Conservation (phyloP, 2,329 filamentous ascomycete genomes). For the Trichothecium roseum region DNA sequence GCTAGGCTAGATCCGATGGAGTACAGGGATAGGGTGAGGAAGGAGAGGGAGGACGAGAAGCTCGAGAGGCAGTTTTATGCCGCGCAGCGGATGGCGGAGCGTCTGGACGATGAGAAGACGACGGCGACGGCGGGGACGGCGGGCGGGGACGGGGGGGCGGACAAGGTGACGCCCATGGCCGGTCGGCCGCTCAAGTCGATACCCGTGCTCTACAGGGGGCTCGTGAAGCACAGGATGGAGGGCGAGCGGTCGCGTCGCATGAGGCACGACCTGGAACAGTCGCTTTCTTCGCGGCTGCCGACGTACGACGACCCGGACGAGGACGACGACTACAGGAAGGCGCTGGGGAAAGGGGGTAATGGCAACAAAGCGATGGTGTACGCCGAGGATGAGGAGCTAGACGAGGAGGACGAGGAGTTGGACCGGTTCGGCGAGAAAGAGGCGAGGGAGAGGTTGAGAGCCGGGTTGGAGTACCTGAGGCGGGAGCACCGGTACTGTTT, state of each 20-base stretch:
- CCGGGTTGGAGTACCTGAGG: conserved; percentile 59
- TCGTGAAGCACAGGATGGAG: conserved; percentile 60
- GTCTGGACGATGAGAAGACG: conserved; percentile 51
- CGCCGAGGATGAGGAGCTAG: conserved; percentile 55
- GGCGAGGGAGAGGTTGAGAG: conserved; percentile 53
- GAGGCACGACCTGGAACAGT: conserved; percentile 56
- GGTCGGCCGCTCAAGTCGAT: conserved; percentile 52
- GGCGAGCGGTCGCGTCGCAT: conserved; percentile 57
- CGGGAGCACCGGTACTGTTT: conserved; percentile 76
- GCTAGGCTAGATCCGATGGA: conserved; percentile 56
- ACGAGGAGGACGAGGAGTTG: conserved; percentile 72
- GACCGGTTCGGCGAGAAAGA: conserved; percentile 65
- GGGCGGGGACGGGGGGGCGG: neutral
- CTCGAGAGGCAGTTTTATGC: conserved; percentile 60
- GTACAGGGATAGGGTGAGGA: conserved; percentile 61
- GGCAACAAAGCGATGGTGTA: conserved; percentile 41
- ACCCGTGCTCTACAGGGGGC: conserved; percentile 68
- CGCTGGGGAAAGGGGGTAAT: conserved; percentile 50
- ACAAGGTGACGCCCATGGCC: conserved; percentile 16
- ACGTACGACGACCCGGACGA: conserved; percentile 60
- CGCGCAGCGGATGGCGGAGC: conserved; percentile 75
- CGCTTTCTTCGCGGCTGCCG: conserved; percentile 45
- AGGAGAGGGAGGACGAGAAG: conserved; percentile 58
- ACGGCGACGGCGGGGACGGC: neutral
- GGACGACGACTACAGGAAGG: conserved; percentile 61